Conservation (phyloP, 768 basidiomycete species). For the Neoboletus magnificus region DNA sequence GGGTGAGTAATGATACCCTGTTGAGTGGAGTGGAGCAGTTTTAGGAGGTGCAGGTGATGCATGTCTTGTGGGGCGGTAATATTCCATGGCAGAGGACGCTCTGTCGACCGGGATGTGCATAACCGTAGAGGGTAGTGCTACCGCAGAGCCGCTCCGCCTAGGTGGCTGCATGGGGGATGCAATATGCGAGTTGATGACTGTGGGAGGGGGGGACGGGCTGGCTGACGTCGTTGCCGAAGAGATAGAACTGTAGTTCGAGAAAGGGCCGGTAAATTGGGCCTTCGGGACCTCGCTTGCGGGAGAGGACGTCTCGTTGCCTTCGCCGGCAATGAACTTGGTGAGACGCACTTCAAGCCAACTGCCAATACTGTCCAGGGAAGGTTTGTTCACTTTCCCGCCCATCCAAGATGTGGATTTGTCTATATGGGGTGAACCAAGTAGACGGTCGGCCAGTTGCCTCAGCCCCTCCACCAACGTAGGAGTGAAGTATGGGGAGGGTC, state of each 20-base stretch:
- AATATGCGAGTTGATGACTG: slow-evolving; percentile 37
- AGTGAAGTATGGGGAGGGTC: slow-evolving; percentile 66
- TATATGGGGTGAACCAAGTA: slow-evolving; percentile 65
- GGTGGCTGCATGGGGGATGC: slow-evolving; percentile 42
- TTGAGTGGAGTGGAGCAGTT: slow-evolving; percentile 49
- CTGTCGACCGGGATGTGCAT: slow-evolving; percentile 59
- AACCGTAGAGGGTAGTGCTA: slow-evolving; percentile 50
- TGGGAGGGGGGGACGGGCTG: slow-evolving; percentile 72
- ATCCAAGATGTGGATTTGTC: slow-evolving; percentile 88
- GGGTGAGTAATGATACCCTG: slow-evolving; percentile 24
- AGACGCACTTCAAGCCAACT: slow-evolving; percentile 90
- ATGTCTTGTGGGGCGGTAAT: slow-evolving; percentile 49
- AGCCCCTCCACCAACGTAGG: slow-evolving; percentile 67
- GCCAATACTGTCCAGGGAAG: slow-evolving; percentile 87
- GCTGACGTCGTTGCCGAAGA: slow-evolving; percentile 76
- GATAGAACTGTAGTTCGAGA: slow-evolving; percentile 91
- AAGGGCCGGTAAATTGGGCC: slow-evolving; percentile 64
- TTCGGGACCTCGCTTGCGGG: slow-evolving; percentile 36
- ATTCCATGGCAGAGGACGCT: slow-evolving; percentile 76
- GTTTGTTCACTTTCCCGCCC: slow-evolving; percentile 78
- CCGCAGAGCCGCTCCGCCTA: slow-evolving; percentile 65
- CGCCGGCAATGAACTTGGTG: slow-evolving; percentile 93
- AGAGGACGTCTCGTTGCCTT: slow-evolving; percentile 51
- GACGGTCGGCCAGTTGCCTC: slow-evolving; percentile 73
- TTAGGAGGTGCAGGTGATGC: slow-evolving; percentile 54